These are phyloP conservation scores for Malus hybrid DNA, from an alignment of 331 rosid species.

Conservation along the genomic window DNA sequence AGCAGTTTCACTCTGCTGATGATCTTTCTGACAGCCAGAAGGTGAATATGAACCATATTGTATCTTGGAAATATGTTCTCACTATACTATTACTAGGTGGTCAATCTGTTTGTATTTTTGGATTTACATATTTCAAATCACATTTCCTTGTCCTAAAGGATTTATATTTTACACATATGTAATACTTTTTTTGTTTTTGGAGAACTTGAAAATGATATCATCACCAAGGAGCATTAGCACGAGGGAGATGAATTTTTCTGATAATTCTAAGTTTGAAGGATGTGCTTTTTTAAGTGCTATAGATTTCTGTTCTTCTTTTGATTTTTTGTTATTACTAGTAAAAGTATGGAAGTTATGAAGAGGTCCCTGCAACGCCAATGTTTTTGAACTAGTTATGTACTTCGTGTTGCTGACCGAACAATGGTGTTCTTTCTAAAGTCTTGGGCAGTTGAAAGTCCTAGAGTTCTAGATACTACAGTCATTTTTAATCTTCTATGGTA, in stretches of 20 bases:
- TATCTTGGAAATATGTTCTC: neutral
- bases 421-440: neutral
- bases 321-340: neutral
- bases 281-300: neutral
- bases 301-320: neutral
- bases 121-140: neutral
- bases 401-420: neutral
- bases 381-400: neutral
- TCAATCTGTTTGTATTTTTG: neutral
- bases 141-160: neutral
- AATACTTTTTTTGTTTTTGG: no score
- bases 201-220: neutral
- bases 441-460: neutral
- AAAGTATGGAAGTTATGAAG: neutral
- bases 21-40: conserved; percentile 76
- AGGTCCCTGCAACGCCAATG: neutral
- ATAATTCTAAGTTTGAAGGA: neutral
- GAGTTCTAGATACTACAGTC: neutral
- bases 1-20: conserved; percentile 67
- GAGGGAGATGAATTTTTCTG: neutral
- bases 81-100: neutral
- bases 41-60: conserved; percentile 22
- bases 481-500: neutral
- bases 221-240: neutral
- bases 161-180: neutral